These are phyloP conservation scores for Boletus edulis DNA, from an alignment of 768 basidiomycete genomes.

Conservation along the genomic window DNA sequence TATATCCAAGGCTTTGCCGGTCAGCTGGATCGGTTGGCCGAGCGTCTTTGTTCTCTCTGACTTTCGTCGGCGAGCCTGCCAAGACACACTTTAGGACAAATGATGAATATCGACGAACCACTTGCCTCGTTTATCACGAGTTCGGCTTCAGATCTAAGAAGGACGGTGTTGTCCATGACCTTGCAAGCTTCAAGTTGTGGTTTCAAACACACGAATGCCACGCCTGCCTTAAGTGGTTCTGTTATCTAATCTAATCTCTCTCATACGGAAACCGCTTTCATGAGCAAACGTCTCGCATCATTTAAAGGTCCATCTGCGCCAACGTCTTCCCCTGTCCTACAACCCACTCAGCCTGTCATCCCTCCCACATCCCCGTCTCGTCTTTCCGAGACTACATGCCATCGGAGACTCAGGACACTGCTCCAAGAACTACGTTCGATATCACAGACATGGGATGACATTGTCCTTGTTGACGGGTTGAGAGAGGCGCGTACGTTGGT, in stretches of 20 bases:
- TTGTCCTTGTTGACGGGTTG: constrained; percentile 76
- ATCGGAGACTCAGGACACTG: constrained; percentile 69
- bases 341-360: constrained; percentile 35
- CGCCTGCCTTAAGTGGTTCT: too few species aligned
- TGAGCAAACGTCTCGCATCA: constrained; percentile 65
- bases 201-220: too few species aligned
- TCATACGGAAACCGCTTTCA: constrained; percentile 12
- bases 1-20: constrained; percentile 72
- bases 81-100: constrained; percentile 1
- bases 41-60: constrained; percentile 64
- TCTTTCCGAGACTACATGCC: constrained; percentile 67
- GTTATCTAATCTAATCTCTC: constrained; percentile 24
- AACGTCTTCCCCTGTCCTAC: constrained; percentile 58
- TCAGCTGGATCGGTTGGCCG: constrained; percentile 76
- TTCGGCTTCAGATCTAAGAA: constrained; percentile 32
- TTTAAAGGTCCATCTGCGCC: constrained; percentile 82
- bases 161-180: constrained; percentile 28
- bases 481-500: constrained; percentile 70
- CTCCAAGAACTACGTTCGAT: constrained; percentile 65
- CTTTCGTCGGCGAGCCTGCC: constrained; percentile 70
- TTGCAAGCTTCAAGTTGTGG: not conserved
- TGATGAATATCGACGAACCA: not conserved
- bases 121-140: constrained; percentile 30
- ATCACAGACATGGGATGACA: constrained; percentile 78
- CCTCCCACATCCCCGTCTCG: constrained; percentile 42